These are phyloP conservation scores for Dothiorella sarmentorum DNA, from an alignment of 2,329 filamentous ascomycete species.

Conservation along the genomic window DNA sequence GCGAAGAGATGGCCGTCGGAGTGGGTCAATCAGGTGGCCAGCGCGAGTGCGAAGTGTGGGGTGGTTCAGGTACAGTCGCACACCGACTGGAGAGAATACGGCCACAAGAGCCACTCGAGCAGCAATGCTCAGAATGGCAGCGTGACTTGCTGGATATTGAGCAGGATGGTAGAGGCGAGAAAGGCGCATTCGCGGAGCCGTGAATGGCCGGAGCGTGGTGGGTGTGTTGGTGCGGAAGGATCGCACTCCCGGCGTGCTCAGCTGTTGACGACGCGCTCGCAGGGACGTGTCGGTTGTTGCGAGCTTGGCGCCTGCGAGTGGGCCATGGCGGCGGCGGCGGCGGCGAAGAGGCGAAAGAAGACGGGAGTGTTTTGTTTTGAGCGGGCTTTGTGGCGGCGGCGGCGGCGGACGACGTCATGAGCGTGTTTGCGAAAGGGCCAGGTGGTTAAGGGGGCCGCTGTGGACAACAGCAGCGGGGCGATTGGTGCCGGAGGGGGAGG, in stretches of 20 bases:
- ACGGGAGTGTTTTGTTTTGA: no score
- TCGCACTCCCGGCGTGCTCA: background rate
- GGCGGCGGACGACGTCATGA: background rate
- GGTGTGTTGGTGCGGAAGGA: constrained; percentile 13
- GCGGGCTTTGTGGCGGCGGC: no score
- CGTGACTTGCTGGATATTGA: background rate
- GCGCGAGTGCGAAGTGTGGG: no score
- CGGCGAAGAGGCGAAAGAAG: background rate
- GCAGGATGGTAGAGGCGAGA: background rate
- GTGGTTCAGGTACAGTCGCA: no score
- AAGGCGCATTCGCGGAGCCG: background rate
- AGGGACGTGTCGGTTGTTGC: background rate
- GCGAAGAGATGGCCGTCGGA: background rate
- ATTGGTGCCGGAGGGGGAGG: background rate
- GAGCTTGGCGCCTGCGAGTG: background rate
- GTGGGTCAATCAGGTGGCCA: background rate
- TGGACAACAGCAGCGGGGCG: background rate
- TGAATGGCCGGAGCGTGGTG: constrained; percentile 3
- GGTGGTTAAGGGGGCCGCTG: background rate
- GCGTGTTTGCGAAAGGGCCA: background rate
- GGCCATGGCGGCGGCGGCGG: background rate
- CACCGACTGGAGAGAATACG: background rate
- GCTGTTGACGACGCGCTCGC: background rate
- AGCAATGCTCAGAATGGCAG: background rate
- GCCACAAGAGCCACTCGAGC: background rate